Evolutionary conservation across 257 asterid genomes (phyloP).

Genomic region (Solanum lignicaule): DNA sequence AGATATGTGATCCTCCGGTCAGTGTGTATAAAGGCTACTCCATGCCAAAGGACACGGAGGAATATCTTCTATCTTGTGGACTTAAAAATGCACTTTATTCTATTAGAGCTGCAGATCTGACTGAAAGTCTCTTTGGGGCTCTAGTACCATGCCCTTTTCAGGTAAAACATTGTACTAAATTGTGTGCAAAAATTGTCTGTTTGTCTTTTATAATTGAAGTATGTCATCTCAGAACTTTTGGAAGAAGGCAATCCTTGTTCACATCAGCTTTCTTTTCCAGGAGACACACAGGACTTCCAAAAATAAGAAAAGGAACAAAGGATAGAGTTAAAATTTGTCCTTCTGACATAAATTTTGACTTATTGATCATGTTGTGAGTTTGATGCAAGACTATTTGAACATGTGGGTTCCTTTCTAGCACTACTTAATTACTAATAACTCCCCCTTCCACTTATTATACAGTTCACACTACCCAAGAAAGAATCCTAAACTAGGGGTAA

Average conservation of each 20-base stretch:
- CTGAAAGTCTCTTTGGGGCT: slow-evolving; percentile 69
- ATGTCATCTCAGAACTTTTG: background rate
- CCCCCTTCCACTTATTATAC: background rate
- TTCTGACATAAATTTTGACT: background rate
- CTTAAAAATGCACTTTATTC: slow-evolving; percentile 86
- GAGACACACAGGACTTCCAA: background rate
- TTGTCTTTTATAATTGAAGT: background rate
- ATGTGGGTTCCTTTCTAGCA: background rate
- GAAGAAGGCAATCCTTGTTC: background rate
- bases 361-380: background rate
- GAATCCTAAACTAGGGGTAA: background rate
- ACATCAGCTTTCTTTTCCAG: background rate
- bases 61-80: slow-evolving; percentile 71
- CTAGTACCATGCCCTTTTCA: slow-evolving; percentile 61
- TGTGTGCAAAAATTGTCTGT: background rate
- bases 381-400: background rate
- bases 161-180: slow-evolving; percentile 29
- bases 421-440: background rate
- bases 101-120: slow-evolving; percentile 67
- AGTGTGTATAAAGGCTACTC: slow-evolving; percentile 79
- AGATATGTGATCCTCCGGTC: slow-evolving; percentile 93
- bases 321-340: background rate
- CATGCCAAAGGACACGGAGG: slow-evolving; percentile 83
- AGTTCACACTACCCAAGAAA: background rate
- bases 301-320: background rate